Percentiles rank a stretch among this genome's conserved stretches.
These are phyloP conservation scores for Diutina neorugosa DNA, from an alignment of 1,139 yeast genomes.

Conservation along the genomic window DNA sequence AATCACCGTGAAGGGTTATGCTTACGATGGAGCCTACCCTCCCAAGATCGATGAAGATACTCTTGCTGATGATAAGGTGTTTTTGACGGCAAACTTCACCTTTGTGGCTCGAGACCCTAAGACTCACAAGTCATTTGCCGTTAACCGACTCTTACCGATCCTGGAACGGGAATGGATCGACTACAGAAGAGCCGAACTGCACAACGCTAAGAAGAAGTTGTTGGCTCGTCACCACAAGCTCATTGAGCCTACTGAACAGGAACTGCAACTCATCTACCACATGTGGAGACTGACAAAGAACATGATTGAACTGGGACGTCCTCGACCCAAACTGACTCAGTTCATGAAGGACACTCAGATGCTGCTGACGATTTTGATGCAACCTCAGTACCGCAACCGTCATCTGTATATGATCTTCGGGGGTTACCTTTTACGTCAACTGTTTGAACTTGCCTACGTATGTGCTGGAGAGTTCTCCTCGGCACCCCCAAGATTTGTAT, in stretches of 20 bases:
- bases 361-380: constrained; percentile 77
- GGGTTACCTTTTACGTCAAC: constrained; percentile 81
- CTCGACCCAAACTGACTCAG: constrained; percentile 18
- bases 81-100: constrained; percentile 82
- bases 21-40: constrained; percentile 44
- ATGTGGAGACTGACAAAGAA: constrained; percentile 57
- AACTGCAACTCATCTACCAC: constrained; percentile 61
- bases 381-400: constrained; percentile 90
- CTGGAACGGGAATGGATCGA: constrained; percentile 70
- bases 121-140: constrained; percentile 78
- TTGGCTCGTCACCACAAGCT: constrained; percentile 53
- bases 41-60: constrained; percentile 35
- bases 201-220: constrained; percentile 72
- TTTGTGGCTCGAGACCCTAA: constrained; percentile 91
- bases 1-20: constrained; percentile 79
- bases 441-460: constrained; percentile 87
- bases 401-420: constrained; percentile 93
- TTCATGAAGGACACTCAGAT: constrained; percentile 65
- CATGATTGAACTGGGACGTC: constrained; percentile 15
- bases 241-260: constrained; percentile 65
- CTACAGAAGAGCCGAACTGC: constrained; percentile 80
- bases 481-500: constrained; percentile 77
- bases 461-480: constrained; percentile 81
- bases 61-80: constrained; percentile 33
- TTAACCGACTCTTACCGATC: constrained; percentile 66